Conservation (phyloP, 371 early-diverging fungal species). For the Syncephalastrum racemosum region DNA sequence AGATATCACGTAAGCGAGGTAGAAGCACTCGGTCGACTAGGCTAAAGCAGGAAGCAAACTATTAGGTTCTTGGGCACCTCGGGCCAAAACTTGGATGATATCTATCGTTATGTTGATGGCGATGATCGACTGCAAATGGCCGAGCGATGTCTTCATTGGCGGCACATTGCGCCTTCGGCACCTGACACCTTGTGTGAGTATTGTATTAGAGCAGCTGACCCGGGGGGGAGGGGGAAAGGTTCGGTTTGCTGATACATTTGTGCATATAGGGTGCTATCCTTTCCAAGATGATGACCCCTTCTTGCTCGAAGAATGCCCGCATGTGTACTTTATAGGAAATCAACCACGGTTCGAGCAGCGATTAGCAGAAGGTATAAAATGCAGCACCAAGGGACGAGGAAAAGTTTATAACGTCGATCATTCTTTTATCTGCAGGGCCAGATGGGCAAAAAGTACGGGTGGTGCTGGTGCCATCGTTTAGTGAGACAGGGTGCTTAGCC, state of each 20-base stretch:
- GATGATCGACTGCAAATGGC: conserved; percentile 70
- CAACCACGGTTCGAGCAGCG: conserved; percentile 75
- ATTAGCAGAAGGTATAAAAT: conserved; percentile 50
- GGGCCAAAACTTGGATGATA: conserved; percentile 89
- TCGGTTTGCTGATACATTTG: neutral
- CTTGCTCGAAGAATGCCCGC: conserved; percentile 67
- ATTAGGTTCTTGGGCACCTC: conserved; percentile 72
- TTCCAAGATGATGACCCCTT: conserved; percentile 86
- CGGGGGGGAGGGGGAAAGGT: neutral
- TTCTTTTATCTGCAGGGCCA: conserved; percentile 27
- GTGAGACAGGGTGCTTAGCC: conserved; percentile 57
- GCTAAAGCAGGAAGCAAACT: neutral
- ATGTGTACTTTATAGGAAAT: conserved; percentile 91
- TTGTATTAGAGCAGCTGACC: neutral
- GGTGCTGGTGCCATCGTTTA: conserved; percentile 66
- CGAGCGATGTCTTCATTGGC: conserved; percentile 70
- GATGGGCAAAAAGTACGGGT: conserved; percentile 58
- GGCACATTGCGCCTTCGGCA: conserved; percentile 87
- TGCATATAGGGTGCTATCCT: conserved; percentile 78
- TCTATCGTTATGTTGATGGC: conserved; percentile 61
- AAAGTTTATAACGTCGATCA: neutral
- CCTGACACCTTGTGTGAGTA: conserved; percentile 89
- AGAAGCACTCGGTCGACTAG: neutral
- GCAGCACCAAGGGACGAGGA: neutral
- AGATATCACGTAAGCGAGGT: conserved; percentile 48